These are phyloP conservation scores for Yarrowia sp. DNA, from an alignment of 805 yeast genomes.

Conservation along the genomic window DNA sequence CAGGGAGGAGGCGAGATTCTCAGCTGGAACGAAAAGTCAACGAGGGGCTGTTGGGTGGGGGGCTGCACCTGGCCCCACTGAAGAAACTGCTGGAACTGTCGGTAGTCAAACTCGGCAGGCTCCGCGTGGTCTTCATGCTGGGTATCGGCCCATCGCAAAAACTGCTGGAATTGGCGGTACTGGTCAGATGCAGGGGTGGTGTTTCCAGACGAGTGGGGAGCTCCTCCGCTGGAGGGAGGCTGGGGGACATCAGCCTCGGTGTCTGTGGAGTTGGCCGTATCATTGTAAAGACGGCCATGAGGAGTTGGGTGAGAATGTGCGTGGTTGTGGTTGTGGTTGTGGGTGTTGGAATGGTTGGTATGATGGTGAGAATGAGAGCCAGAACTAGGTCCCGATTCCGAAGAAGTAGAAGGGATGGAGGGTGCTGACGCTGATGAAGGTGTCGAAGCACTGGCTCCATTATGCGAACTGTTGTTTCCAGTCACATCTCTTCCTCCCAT, in stretches of 20 bases:
- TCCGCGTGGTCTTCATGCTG: slow-evolving; percentile 5
- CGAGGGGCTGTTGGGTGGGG: neutral
- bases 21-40: slow-evolving; percentile 1
- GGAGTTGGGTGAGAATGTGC: neutral
- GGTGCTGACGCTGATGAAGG: neutral
- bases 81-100: slow-evolving; percentile 9
- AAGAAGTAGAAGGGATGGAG: neutral
- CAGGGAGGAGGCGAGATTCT: slow-evolving; percentile 7
- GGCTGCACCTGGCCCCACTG: slow-evolving; percentile 14
- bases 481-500: neutral
- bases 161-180: slow-evolving; percentile 20
- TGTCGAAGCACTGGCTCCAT: neutral
- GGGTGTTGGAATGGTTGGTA: neutral
- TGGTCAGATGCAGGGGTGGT: slow-evolving; percentile 12
- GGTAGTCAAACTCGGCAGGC: slow-evolving; percentile 16
- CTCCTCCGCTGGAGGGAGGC: neutral
- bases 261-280: slow-evolving; percentile 10
- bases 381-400: neutral
- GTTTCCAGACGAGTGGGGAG: neutral
- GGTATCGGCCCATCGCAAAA: slow-evolving; percentile 14
- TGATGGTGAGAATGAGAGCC: neutral
- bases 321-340: neutral
- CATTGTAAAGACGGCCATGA: neutral
- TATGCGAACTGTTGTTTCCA: neutral
- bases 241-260: neutral